Evolutionary conservation across 441 rosid genomes (phyloP), one percentile per base, ranked within the genome.

Genomic region (Populus hybrid): DNA sequence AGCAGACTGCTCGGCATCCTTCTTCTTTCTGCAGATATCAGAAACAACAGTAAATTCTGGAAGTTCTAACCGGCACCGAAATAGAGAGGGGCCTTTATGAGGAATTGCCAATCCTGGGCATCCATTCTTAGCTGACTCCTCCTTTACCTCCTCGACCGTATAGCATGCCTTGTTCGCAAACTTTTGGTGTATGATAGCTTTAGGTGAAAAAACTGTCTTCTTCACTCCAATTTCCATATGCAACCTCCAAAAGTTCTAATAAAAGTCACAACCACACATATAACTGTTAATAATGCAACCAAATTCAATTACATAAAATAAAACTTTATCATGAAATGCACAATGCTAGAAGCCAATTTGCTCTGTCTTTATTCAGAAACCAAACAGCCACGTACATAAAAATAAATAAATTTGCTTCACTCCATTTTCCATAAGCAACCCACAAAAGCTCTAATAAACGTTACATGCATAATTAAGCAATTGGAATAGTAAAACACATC

Each of bases 1-100:
- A 82, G 97, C 98, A 85, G 88, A 88, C 77, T 91, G 99, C 86
- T 96, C 98, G 0, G 98, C 93, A 24, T 96, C 98, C 85, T 94
- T 94, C 85, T 95, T 95, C 85, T 87, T 96, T 81, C 79, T 89
- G 72, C 82, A 94, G 16, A 81, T 84, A 24, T 77, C 91, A 1
- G 98, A 91, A 35, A 87, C 86, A 67, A 96, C 90, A 78, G 83
- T 82, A 65, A 89, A 77, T 4, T 89, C 94, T 3, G 98, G 98
- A 76, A 96, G 97, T 81, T 94, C 87, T 87, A 96, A 88, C 78
- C 72, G 83, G 87, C 97, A 94, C 19, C 92, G 89, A 82, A 86
- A 96, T 73, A 87, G 92, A 70, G 90, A 81, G 50, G 97, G 97
- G 8, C 94, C 91, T 81, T 92, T 96, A 46, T 85, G 97, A 3